Evolutionary conservation across 495 filamentous ascomycete species (phyloP).

Genomic region (Hamigera avellanea): DNA sequence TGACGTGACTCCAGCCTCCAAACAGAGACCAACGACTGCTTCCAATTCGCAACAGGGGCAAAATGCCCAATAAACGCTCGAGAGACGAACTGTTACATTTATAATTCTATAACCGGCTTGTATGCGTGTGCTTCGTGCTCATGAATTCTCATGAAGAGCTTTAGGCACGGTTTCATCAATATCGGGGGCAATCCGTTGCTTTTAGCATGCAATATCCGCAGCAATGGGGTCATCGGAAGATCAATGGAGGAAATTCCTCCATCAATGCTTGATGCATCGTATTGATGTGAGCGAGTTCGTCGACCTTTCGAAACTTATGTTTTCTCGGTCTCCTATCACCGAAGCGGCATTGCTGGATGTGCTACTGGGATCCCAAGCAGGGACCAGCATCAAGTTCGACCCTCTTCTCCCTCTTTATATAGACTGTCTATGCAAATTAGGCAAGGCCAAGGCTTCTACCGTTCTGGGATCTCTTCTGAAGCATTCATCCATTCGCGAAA

Average conservation of each 20-base stretch:
- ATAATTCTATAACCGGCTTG: too few species aligned
- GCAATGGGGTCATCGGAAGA: constrained; percentile 16
- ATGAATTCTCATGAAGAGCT: too few species aligned
- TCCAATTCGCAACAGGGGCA: too few species aligned
- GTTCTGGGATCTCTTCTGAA: constrained; percentile 48
- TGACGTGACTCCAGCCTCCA: too few species aligned
- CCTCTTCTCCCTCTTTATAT: constrained; percentile 54
- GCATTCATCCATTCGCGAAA: constrained; percentile 37
- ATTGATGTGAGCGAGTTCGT: constrained; percentile 33
- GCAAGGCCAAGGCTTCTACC: constrained; percentile 40
- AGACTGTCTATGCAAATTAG: constrained; percentile 43
- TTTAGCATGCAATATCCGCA: constrained; percentile 2
- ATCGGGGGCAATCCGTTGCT: too few species aligned
- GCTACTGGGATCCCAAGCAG: constrained; percentile 41
- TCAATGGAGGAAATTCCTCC: constrained; percentile 34
- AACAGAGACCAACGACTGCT: too few species aligned
- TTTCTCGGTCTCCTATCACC: constrained; percentile 17
- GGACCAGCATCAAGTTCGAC: constrained; percentile 43
- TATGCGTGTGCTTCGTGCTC: too few species aligned
- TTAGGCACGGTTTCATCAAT: too few species aligned
- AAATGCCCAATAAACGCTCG: too few species aligned
- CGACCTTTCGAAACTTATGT: constrained; percentile 23
- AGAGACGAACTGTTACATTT: too few species aligned
- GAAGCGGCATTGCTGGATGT: constrained; percentile 43
- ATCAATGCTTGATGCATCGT: constrained; percentile 30